Evolutionary conservation across 2,329 filamentous ascomycete species (phyloP).

Genomic region (Hypomyces rosellus): DNA sequence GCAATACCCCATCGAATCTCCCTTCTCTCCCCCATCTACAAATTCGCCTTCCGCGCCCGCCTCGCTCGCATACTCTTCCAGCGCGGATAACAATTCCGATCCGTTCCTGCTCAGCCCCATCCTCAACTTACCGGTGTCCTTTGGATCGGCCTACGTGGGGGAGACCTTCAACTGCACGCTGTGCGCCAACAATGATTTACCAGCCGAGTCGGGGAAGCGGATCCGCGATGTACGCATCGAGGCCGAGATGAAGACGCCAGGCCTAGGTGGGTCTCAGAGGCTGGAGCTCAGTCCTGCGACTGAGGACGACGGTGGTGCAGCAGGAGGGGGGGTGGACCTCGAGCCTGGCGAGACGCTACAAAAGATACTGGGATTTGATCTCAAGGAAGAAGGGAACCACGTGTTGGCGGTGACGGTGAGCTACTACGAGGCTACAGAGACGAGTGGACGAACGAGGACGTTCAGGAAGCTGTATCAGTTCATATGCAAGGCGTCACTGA

Average conservation of each 20-base stretch:
- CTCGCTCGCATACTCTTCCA: conserved; percentile 62
- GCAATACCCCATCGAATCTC: conserved; percentile 57
- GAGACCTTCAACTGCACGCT: conserved; percentile 92
- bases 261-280: conserved; percentile 50
- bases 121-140: conserved; percentile 81
- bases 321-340: conserved; percentile 38
- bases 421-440: conserved; percentile 81
- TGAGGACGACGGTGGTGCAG: conserved; percentile 8
- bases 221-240: conserved; percentile 76
- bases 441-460: conserved; percentile 65
- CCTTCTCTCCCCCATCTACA: conserved; percentile 34
- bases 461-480: conserved; percentile 98
- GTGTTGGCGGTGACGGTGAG: conserved; percentile 89
- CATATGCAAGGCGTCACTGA: conserved; percentile 80
- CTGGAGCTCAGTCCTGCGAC: conserved; percentile 49
- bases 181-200: conserved; percentile 83
- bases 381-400: conserved; percentile 92
- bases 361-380: conserved; percentile 73
- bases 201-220: conserved; percentile 31
- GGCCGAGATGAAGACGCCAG: conserved; percentile 92
- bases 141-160: conserved; percentile 91
- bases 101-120: conserved; percentile 56
- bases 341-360: conserved; percentile 65
- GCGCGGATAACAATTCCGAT: conserved; percentile 40
- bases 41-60: conserved; percentile 47